Evolutionary conservation across 192 early-diverging fungal genomes (phyloP).

Genomic region (Funneliformis mosseae): DNA sequence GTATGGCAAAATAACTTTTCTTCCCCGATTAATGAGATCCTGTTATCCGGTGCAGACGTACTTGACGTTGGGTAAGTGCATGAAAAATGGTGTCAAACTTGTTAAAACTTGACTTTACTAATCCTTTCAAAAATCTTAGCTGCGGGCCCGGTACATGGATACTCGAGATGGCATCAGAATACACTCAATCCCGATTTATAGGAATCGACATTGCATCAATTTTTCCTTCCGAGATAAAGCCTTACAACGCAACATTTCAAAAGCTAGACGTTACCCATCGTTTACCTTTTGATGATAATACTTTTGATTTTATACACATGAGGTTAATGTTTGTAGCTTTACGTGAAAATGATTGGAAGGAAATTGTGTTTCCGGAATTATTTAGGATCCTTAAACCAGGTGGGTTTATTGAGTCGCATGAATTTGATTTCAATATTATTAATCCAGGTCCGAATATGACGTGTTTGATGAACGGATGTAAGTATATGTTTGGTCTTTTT

Average conservation of each 20-base stretch:
- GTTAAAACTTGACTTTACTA: not conserved
- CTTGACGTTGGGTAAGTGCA: slow-evolving; percentile 36
- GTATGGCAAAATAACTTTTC: slow-evolving; percentile 29
- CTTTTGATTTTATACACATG: slow-evolving; percentile 28
- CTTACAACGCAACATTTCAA: slow-evolving; percentile 11
- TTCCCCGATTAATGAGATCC: slow-evolving; percentile 29
- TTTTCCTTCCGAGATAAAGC: slow-evolving; percentile 17
- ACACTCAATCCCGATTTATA: not conserved
- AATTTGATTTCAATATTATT: not conserved
- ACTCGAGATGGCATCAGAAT: slow-evolving; percentile 8
- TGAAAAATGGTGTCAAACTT: not conserved
- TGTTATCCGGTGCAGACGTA: slow-evolving; percentile 27
- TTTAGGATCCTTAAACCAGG: not conserved
- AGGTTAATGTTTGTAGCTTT: not conserved
- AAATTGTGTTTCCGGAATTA: not conserved
- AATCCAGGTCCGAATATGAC: not conserved
- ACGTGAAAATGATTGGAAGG: not conserved
- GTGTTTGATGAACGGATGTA: not conserved
- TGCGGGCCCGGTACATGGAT: slow-evolving; percentile 12
- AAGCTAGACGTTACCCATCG: slow-evolving; percentile 6
- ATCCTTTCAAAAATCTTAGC: not conserved
- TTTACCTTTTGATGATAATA: slow-evolving; percentile 20
- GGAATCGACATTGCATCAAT: slow-evolving; percentile 31
- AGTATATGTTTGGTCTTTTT: not conserved
- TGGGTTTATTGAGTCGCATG: not conserved